Base-by-base conservation (phyloP, 2,329 filamentous ascomycete species). In the Fusarium algeriense region DNA sequence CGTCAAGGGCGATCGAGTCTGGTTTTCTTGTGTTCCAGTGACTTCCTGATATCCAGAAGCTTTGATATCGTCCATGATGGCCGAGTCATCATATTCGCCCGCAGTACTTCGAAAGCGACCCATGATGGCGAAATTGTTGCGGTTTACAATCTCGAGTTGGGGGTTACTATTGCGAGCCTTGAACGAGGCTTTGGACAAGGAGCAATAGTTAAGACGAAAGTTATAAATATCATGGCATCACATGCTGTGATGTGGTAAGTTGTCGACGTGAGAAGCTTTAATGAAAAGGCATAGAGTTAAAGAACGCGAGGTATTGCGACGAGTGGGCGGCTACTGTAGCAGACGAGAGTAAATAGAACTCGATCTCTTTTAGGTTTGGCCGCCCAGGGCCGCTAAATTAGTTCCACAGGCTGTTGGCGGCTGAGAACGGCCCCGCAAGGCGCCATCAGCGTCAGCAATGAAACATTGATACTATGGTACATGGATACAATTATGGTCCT, bases 1-100 rank as follows among this genome's bases (percentile, higher is more conserved):
- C 60, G 81, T 78, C 64, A 83, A 76, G 41, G 85, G 84, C 64
- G 85, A 84, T 60, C 78, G 75, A 46, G 69, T 76, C 53, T 74
- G 67, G 6, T 44, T 59, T 40, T 60, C 59, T 23, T 67, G 53
- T 19, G 55, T 30, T 38, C 73, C 60, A 43, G 48, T 44, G 55
- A 60, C 59, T 63, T 63, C 55, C 62, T 68, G 69, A 7, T 75
- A 73, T 15, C 63, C 61, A 9, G 23, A 40, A 37, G 62, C 64
- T 43, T 70, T 75, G 23, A 63, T 58, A 44, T 77, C 76, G 50
- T 82, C 80, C 73, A 79, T 77, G 44, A 81, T 71, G 52, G 80
- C 79, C 13, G 76, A 75, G n/a, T 81, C 79, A 49, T 81, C 78
- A 54, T 75, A 74, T 38, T 76, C 74, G 26, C 50, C 57, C 43